Conservation (phyloP, 129 eudicot species). For the Glebionis coronaria region DNA sequence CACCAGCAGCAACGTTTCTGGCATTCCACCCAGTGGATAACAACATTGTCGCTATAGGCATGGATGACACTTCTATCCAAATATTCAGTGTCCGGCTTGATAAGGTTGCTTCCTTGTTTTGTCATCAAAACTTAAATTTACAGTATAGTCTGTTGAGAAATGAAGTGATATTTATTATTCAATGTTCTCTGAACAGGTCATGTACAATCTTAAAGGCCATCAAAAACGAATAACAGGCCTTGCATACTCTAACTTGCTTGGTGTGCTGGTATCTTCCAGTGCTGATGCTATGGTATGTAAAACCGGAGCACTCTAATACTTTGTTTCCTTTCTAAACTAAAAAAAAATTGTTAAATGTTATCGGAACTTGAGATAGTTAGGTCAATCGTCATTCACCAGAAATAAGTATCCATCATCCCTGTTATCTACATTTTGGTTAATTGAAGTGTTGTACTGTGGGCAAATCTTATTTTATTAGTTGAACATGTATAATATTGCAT, state of each 20-base stretch:
- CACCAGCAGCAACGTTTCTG: slow-evolving; percentile 85
- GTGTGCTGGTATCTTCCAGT: slow-evolving; percentile 77
- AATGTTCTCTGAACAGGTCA: slow-evolving; percentile 45
- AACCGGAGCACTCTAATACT: background rate
- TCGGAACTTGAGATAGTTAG: no score
- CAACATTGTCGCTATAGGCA: slow-evolving; percentile 81
- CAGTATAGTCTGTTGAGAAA: slow-evolving; percentile 3
- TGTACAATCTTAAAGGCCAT: slow-evolving; percentile 77
- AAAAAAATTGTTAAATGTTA: background rate
- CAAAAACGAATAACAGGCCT: slow-evolving; percentile 62
- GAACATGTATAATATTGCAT: background rate
- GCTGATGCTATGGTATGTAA: slow-evolving; percentile 77
- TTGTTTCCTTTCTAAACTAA: background rate
- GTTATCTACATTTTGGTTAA: no score
- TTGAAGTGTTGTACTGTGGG: background rate
- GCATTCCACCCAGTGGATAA: slow-evolving; percentile 86
- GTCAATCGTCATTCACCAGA: no score
- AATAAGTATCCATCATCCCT: no score
- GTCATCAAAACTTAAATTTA: background rate
- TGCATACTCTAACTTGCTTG: slow-evolving; percentile 65
- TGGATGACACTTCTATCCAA: slow-evolving; percentile 84
- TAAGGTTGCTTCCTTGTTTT: slow-evolving; percentile 41
- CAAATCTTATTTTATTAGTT: background rate
- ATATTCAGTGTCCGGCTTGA: slow-evolving; percentile 76
- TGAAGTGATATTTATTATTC: slow-evolving; percentile 9